Base-by-base conservation (phyloP, 78 protist species). In the Chrysochromulina tobinii region DNA sequence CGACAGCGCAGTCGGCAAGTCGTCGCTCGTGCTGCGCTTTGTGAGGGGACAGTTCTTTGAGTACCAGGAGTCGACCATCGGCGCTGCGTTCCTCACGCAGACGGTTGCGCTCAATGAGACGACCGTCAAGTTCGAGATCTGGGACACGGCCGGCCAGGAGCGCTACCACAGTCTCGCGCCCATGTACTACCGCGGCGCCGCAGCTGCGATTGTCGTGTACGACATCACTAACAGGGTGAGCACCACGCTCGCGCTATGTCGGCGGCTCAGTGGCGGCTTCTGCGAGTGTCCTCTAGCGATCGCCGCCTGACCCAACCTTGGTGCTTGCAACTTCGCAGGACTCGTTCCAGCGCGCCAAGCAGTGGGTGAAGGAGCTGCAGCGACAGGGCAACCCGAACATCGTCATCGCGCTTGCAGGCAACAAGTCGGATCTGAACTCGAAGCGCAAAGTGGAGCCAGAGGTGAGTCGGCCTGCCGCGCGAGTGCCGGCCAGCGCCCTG, bases 21-120 rank as follows among this genome's bases (percentile, higher is more conserved):
- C 89, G n/a, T 59, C 93, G 2, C 87, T 97, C 1, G 99, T 97
- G 21, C 93, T 97, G 18, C 95, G 99, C 55, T 98, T 98, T 54
- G 99, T 98, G 69, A 93, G 97, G 72, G 98, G 98, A 57, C 98
- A 97, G 95, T 98, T 98, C 92, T 95, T 95, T 77, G 98, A 97
- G 83, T 97, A 94, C 93, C 99, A 98, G 94, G 99, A 98, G 93
- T 86, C 95, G 57, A 98, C 99, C 38, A 98, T 98, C n/a, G 99
- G 99, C 14, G 99, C 99, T 23, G 99, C 99, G 9, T 98, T 98
- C 81, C 86, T 97, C 85, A 97, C 99, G 64, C 99, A 98, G 92
- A 97, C 98, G 8, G 98, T 98, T 18, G 85, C 93, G 69, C 92
- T 96, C 66, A 95, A 96, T 72, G 98, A 97, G 90, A 87, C 94